These are phyloP conservation scores for Colletotrichum abscissum DNA, from an alignment of 2,329 filamentous ascomycete genomes.

Conservation along the genomic window DNA sequence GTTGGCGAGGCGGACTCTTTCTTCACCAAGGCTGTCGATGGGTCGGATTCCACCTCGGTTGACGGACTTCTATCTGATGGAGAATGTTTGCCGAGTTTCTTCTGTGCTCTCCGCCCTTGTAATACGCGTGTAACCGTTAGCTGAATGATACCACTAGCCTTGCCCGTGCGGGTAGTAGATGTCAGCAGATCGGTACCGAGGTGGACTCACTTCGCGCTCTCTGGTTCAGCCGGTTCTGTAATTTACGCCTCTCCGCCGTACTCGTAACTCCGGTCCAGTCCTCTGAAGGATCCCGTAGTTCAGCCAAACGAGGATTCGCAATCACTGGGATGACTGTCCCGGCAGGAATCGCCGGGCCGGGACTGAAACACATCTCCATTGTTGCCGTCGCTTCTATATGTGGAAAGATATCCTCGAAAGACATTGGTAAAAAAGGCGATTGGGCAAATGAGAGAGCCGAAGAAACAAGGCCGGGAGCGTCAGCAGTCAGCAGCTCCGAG, in stretches of 20 bases:
- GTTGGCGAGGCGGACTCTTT: not conserved
- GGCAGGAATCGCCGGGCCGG: constrained; percentile 10
- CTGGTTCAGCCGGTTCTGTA: constrained; percentile 35
- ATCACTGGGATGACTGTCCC: constrained; percentile 7
- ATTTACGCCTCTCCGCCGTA: constrained; percentile 36
- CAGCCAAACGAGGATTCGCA: constrained; percentile 13
- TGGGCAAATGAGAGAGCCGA: no score
- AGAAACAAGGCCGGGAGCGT: not conserved
- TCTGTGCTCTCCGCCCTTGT: not conserved
- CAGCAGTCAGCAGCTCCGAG: not conserved
- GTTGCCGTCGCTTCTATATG: not conserved
- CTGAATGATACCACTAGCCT: not conserved
- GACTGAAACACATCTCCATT: constrained; percentile 26
- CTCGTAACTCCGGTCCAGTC: constrained; percentile 48
- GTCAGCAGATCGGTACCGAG: not conserved
- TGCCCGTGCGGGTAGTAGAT: no score
- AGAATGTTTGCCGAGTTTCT: not conserved
- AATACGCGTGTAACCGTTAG: not conserved
- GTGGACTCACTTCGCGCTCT: constrained; percentile 25
- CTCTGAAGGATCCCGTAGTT: constrained; percentile 36
- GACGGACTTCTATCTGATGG: not conserved
- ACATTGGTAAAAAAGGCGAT: no score
- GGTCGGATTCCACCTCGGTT: not conserved
- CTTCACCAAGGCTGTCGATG: not conserved
- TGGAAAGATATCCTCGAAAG: not conserved